Evolutionary conservation across 1,139 yeast species (phyloP), one percentile per base, ranked within the genome.

Genomic region (Magnusiomyces ingens): DNA sequence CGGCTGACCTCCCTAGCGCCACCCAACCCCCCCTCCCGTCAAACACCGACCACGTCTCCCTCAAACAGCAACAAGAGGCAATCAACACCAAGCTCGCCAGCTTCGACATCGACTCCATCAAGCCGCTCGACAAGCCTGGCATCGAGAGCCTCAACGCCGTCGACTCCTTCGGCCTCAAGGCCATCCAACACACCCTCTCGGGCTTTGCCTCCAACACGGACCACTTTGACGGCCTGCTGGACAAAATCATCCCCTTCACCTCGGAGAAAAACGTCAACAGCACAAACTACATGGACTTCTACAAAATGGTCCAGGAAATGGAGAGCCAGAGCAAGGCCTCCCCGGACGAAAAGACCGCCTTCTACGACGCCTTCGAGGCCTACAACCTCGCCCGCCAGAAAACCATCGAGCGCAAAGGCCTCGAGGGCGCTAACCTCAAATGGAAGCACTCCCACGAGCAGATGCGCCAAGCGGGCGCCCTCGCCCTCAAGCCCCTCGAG

Each of bases 381-480:
- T 80, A 84, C 62, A 91, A 93, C 59, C 79, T 78, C 54, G 80
- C 80, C 22, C 80, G 99, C 64, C 96, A 93, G 67, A 73, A 80
- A 54, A 78, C 78, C 49, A 69, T 93, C 45, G 99, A 93, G 67
- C 76, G 82, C 37, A 77, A 85, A 56, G 94, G 95, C 3, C 76
- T 85, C 10, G 93, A 86, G 61, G 93, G 93, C 2, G 96, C 98
- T 0, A 81, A 79, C 58, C 88, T 84, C 64, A 85, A 86, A 67
- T 93, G 98, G 98, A 84, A 81, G 64, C 84, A 83, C 62, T 93
- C 85, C 60, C 85, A 80, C 62, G 94, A 88, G 62, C 84, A 80
- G 55, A 75, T 84, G 67, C 79, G 79, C 57, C 79, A 55, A 15
- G 46, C 54, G 6, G 57, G 59, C 21, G 52, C 49, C 5, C 48